These are phyloP conservation scores for Podaxis carcinomalis DNA, from an alignment of 768 basidiomycete species.

Conservation along the genomic window DNA sequence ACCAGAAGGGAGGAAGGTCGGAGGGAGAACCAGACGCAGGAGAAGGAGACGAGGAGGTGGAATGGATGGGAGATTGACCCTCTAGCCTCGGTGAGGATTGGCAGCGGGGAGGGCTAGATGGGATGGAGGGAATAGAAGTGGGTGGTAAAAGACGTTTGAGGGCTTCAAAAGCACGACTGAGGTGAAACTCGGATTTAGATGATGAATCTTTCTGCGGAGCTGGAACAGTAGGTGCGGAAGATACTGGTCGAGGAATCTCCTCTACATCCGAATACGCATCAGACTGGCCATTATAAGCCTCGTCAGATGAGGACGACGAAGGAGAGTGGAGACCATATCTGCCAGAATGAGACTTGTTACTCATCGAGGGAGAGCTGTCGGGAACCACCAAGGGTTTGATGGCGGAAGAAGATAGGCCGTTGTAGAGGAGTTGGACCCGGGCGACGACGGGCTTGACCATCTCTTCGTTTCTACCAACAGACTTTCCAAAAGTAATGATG, in stretches of 20 bases:
- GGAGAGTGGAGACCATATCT: conserved; percentile 56
- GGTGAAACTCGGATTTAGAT: neutral
- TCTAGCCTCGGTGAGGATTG: neutral
- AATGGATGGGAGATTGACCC: neutral
- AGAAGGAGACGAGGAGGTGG: conserved; percentile 2
- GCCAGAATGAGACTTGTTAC: conserved; percentile 39
- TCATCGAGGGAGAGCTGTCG: conserved; percentile 16
- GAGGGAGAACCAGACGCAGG: conserved; percentile 2
- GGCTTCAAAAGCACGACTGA: conserved; percentile 26
- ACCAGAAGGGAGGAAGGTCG: conserved; percentile 3
- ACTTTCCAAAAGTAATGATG: conserved; percentile 72
- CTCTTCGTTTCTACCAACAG: conserved; percentile 58
- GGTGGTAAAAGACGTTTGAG: conserved; percentile 30
- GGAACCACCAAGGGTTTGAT: conserved; percentile 28
- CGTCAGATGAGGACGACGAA: conserved; percentile 43
- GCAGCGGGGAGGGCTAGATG: neutral
- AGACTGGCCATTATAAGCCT: conserved; percentile 25
- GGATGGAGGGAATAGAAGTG: conserved; percentile 15
- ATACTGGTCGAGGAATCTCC: conserved; percentile 37
- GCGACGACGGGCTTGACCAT: conserved; percentile 61
- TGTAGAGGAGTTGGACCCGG: conserved; percentile 52
- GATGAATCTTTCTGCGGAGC: conserved; percentile 16
- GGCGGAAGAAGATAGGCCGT: conserved; percentile 14
- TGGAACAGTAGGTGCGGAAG: conserved; percentile 17
- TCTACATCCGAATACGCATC: conserved; percentile 51